These are phyloP conservation scores for Escovopsis weberi DNA, from an alignment of 2,329 filamentous ascomycete species.

Conservation along the genomic window DNA sequence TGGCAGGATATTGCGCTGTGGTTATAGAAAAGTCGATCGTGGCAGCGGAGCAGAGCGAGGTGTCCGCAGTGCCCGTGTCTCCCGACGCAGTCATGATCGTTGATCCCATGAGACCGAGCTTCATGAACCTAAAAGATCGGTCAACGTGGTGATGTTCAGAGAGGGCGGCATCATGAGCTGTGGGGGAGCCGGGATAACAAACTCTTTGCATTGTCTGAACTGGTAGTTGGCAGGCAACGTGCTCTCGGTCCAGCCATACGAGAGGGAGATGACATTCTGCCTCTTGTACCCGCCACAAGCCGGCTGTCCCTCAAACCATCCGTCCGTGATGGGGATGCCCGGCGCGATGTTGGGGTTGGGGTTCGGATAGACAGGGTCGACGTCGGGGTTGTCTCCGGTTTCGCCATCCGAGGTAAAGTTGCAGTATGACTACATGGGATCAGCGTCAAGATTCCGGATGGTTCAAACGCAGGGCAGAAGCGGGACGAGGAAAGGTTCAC, in stretches of 20 bases:
- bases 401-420: conserved; percentile 27
- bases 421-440: conserved; percentile 23
- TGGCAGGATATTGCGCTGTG: neutral
- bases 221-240: neutral
- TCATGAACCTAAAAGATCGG: neutral
- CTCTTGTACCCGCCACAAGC: neutral
- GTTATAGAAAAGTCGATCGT: neutral
- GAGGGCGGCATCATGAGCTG: too few relatives aligned
- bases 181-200: neutral
- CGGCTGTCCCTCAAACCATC: neutral
- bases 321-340: neutral
- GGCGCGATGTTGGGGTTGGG: neutral
- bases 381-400: conserved; percentile 5
- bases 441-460: neutral
- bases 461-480: neutral
- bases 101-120: neutral
- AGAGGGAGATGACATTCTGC: neutral
- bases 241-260: neutral
- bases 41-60: neutral
- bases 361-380: conserved; percentile 16
- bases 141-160: neutral
- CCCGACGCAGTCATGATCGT: neutral
- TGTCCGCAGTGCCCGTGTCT: neutral
- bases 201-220: conserved; percentile 1
- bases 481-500: neutral